Percentiles rank a stretch among this genome's conserved stretches.
Evolutionary conservation across 257 asterid species (phyloP).

Genomic region (Ilex asprella): DNA sequence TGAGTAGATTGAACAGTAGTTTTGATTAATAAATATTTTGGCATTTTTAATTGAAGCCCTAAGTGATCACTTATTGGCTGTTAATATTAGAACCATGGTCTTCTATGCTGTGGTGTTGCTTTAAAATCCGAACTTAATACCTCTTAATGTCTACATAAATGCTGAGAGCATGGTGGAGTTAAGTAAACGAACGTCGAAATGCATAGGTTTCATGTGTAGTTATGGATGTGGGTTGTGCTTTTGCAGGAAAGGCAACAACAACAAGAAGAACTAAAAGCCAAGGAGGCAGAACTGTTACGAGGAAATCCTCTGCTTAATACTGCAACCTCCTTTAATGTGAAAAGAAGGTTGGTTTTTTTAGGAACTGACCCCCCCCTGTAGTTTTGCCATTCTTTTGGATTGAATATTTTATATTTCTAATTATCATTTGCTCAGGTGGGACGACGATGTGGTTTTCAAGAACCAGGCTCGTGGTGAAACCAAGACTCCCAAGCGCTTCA

Average conservation of each 20-base stretch:
- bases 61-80: no score
- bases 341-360: conserved; percentile 50
- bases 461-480: conserved; percentile 89
- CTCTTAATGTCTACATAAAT: no score
- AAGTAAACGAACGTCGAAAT: no score
- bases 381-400: not conserved
- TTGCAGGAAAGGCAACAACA: conserved; percentile 58
- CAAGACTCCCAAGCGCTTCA: conserved; percentile 68
- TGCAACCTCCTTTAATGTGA: conserved; percentile 64
- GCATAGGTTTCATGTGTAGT: no score
- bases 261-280: conserved; percentile 73
- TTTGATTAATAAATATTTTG: no score
- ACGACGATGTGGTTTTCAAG: conserved; percentile 95
- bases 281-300: conserved; percentile 69
- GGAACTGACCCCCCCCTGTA: not conserved
- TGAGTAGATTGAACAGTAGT: no score
- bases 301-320: conserved; percentile 82
- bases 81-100: no score
- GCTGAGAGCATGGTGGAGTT: no score
- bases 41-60: no score
- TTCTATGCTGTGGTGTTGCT: no score
- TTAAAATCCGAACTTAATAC: no score
- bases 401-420: not conserved
- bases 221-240: not conserved
- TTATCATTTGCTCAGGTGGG: conserved; percentile 54